These are phyloP conservation scores for Astrephomene gubernaculifera DNA, from an alignment of 139 green algal genomes.

Conservation along the genomic window DNA sequence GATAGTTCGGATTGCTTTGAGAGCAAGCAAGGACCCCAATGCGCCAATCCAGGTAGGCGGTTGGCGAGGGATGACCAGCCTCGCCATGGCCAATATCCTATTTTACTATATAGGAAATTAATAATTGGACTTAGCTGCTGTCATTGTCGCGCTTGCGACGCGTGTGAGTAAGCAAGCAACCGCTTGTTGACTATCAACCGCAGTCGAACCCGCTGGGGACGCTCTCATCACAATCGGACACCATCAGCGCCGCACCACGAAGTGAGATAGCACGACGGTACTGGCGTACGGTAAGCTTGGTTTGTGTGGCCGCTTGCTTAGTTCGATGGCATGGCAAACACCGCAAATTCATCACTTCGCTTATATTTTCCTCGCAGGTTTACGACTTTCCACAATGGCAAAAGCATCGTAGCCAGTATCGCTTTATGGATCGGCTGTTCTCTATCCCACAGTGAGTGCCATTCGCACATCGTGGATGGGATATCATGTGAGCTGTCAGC, in stretches of 20 bases:
- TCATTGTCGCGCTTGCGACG: not conserved
- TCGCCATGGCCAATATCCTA: too few species aligned
- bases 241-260: not conserved
- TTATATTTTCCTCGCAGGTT: conserved; percentile 17
- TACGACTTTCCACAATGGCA: conserved; percentile 57
- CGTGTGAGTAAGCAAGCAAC: not conserved
- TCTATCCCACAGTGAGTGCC: not conserved
- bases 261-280: conserved; percentile 32
- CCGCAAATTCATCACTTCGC: not conserved
- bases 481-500: not conserved
- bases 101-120: too few species aligned
- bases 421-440: conserved; percentile 30
- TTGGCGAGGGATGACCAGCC: too few species aligned
- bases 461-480: not conserved
- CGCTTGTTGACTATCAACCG: not conserved
- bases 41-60: conserved; percentile 37
- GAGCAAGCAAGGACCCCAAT: conserved; percentile 49
- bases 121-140: too few species aligned
- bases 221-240: conserved; percentile 30
- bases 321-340: not conserved
- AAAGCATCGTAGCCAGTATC: conserved; percentile 40
- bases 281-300: conserved; percentile 31
- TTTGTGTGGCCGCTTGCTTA: too few species aligned
- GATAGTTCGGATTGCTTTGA: too few species aligned
- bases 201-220: conserved; percentile 40